Evolutionary conservation across 1,139 yeast species (phyloP), one percentile per base, ranked within the genome.

Genomic region (Kodamaea suecica): DNA sequence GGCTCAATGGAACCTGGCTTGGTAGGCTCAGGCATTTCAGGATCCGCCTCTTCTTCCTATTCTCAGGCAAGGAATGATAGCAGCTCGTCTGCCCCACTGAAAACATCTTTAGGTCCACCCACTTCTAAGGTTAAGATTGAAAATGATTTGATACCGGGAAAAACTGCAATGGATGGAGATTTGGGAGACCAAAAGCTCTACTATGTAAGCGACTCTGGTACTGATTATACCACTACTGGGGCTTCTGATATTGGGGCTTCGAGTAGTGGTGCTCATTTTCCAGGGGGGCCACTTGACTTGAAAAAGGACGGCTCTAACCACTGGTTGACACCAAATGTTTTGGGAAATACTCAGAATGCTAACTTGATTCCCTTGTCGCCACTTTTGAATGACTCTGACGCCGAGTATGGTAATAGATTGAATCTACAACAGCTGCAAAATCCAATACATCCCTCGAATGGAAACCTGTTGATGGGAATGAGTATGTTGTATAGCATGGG

Each of bases 361-460:
- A 56, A 56, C 39, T 41, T 59, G 20, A 64, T 65, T 13, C 69
- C 70, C 4, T 50, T 65, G 30, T 60, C 67, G 8, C 70, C 70
- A 5, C 47, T 65, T 20, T 44, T 65, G 13, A 65, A 65, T 37
- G 70, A 62, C 35, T 47, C 54, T 8, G 66, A 61, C 24, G 47
- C 49, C 4, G 64, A 59, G 11, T 23, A 25, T 25, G 17, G 14
- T n/a, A 11, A 10, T 6, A 19, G 21, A 6, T 19, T 19, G 21
- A 19, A 9, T 19, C 26, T 7, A 23, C 13, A 11, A 11, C 13
- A 10, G 13, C 26, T 7, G n/a, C 28, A 25, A 13, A 25, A 25
- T 13, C 14, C 28, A 11, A 25, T 25, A 5, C 5, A 9, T n/a
- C 6, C 6, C 9, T 6, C 26, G 11, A 25, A 25, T 25, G 28